Evolutionary conservation across 2,329 filamentous ascomycete species (phyloP).

Genomic region (Aspergillus phoenicis): DNA sequence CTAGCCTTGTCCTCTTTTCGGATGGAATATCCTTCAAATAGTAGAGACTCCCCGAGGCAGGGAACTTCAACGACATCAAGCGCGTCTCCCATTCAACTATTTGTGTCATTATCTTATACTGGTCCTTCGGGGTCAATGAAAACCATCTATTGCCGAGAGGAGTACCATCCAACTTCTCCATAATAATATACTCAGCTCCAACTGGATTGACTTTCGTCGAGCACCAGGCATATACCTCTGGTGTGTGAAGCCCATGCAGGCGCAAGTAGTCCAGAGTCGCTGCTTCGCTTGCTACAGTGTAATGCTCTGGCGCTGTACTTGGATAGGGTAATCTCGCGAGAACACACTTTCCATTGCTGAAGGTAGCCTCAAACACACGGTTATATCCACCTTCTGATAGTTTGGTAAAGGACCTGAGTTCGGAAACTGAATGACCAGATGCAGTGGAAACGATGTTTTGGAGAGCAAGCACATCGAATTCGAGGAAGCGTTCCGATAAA

Average conservation of each 20-base stretch:
- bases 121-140: conserved; percentile 8
- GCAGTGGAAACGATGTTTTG: conserved; percentile 18
- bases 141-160: conserved; percentile 15
- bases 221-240: conserved; percentile 15
- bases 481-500: conserved; percentile 18
- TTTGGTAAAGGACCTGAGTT: conserved; percentile 31
- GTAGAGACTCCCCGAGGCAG: conserved; percentile 16
- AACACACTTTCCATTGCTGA: conserved; percentile 31
- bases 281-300: conserved; percentile 13
- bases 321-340: conserved; percentile 40
- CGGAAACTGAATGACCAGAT: conserved; percentile 9
- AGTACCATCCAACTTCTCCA: conserved; percentile 12
- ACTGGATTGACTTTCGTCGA: conserved; percentile 7
- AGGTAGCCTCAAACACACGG: conserved; percentile 33
- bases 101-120: conserved; percentile 11
- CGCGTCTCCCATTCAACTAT: conserved; percentile 13
- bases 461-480: conserved; percentile 26
- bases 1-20: not conserved
- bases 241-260: conserved; percentile 11
- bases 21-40: conserved; percentile 13
- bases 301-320: conserved; percentile 13
- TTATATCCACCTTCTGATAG: conserved; percentile 43
- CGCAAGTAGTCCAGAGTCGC: conserved; percentile 19
- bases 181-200: conserved; percentile 16
- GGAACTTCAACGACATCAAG: conserved; percentile 15